These are phyloP conservation scores for Epichloe typhina DNA, from an alignment of 2,329 filamentous ascomycete species.

Conservation along the genomic window DNA sequence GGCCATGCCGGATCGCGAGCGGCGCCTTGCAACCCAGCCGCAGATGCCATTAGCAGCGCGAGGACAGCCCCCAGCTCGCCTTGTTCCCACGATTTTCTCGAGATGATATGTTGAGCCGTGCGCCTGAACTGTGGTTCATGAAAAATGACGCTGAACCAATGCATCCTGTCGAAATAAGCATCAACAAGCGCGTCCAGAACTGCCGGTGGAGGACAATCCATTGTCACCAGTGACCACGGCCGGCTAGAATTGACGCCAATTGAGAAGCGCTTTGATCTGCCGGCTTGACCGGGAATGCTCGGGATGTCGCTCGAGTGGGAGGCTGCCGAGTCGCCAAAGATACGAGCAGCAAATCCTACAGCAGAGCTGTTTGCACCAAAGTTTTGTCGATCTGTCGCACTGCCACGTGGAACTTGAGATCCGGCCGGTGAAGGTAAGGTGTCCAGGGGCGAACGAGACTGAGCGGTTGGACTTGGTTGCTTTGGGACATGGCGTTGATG, in stretches of 20 bases:
- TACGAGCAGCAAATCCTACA: slow-evolving; percentile 1
- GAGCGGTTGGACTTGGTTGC: background rate
- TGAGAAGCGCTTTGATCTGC: background rate
- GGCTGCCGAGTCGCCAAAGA: slow-evolving; percentile 1
- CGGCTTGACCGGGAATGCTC: slow-evolving; percentile 2
- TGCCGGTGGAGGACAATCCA: background rate
- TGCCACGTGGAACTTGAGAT: background rate
- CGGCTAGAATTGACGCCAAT: background rate
- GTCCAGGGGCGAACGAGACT: background rate
- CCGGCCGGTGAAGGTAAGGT: background rate
- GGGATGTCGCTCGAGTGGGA: slow-evolving; percentile 1
- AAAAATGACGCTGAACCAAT: slow-evolving; percentile 11
- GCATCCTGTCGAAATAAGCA: slow-evolving; percentile 10
- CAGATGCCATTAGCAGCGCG: slow-evolving; percentile 6
- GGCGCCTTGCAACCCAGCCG: slow-evolving; percentile 8
- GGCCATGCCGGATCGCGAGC: slow-evolving; percentile 8
- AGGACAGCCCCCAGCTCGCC: slow-evolving; percentile 7
- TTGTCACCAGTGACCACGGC: slow-evolving; percentile 2
- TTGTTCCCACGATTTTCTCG: slow-evolving; percentile 7
- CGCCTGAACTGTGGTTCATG: slow-evolving; percentile 10
- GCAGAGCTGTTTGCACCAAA: slow-evolving; percentile 4
- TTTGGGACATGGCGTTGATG: background rate
- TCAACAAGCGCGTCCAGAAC: slow-evolving; percentile 3
- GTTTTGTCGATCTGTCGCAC: background rate
- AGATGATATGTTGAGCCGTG: background rate